A percentile compares a stretch with the other conserved stretches of the same genome.
phyloP scores from a whole-genome alignment of 2,329 filamentous ascomycete species.

The Alternaria infectoria region DNA sequence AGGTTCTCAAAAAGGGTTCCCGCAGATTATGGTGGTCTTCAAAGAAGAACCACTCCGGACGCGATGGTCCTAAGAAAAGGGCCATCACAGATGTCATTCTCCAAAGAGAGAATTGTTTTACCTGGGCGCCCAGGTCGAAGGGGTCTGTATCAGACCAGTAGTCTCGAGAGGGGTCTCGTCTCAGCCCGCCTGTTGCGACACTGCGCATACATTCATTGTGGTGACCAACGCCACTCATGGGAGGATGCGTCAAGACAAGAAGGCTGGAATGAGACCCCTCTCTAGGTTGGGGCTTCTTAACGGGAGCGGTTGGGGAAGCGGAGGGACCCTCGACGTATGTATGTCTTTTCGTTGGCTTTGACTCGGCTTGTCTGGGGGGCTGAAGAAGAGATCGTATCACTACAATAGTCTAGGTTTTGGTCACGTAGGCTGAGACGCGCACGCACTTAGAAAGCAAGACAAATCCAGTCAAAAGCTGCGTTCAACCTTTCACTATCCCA shows the following conservation, averaged over 20 bases:
- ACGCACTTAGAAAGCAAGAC: background rate
- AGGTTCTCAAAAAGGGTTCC: background rate
- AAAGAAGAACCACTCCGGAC: background rate
- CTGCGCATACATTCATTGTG: too few relatives aligned
- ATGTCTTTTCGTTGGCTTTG: background rate
- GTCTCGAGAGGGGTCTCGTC: background rate
- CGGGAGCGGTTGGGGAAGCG: background rate
- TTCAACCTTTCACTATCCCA: background rate
- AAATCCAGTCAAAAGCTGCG: background rate
- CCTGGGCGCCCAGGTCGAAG: background rate
- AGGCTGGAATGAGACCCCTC: background rate
- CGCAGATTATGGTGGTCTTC: background rate
- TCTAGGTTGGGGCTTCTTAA: background rate
- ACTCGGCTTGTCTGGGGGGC: background rate
- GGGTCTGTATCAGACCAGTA: background rate
- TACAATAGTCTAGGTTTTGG: accelerated
- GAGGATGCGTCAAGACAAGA: background rate
- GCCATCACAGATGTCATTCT: background rate
- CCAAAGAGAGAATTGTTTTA: background rate
- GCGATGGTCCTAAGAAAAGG: background rate
- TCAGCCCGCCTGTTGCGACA: background rate
- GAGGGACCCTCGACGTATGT: background rate
- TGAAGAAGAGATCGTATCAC: background rate
- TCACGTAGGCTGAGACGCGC: too few relatives aligned
- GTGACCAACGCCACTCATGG: too few relatives aligned